Evolutionary conservation across 2,329 filamentous ascomycete genomes (phyloP), one percentile per base, ranked within the genome.

Genomic region (Dichotomopilus funicola): DNA sequence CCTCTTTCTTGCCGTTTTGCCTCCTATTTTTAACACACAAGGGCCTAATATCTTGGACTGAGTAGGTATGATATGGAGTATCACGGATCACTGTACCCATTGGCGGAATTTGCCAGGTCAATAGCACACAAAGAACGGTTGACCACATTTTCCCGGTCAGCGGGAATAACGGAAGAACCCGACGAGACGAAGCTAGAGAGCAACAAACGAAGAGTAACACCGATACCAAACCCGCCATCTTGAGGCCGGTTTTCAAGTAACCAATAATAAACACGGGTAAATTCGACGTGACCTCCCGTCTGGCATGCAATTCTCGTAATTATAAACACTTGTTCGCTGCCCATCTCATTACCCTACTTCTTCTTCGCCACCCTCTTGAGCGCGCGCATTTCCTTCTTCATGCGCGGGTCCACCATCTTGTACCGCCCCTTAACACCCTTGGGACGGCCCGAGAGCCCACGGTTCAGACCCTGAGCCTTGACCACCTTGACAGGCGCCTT

Each of bases 371-470:
- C 68, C 65, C 91, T 82, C 83, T 96, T 96, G 72, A 92, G 80
- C 2, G 88, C 91, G 69, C 91, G 78, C 53, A 94, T 80, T 77
- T 97, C 94, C 85, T 96, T 97, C 83, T 96, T 96, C 84, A 96
- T 83, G 64, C 94, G 81, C 11, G 89, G 77, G 74, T 97, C 92
- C 53, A 99, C 92, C 79, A 99, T 95, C 78, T 95, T 95, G 72
- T 99, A 99, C 63, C 89, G 86, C 40, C 92, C 92, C 81, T 96
- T 96, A 31, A 96, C 90, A 57, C 92, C 94, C 71, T 84, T 87
- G 2, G 94, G 94, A 64, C 92, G 79, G 19, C 91, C 92, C 69
- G 88, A 83, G 67, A 95, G 85, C 66, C 90, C 92, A 63, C 85
- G 86, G 72, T 97, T 96, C 50, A 81, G 74, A 58, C 92, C 92